A percentile compares a stretch with the other conserved stretches of the same genome.
Conservation (phyloP, 2,329 filamentous ascomycete species). For the Microcyclosporella mali region DNA sequence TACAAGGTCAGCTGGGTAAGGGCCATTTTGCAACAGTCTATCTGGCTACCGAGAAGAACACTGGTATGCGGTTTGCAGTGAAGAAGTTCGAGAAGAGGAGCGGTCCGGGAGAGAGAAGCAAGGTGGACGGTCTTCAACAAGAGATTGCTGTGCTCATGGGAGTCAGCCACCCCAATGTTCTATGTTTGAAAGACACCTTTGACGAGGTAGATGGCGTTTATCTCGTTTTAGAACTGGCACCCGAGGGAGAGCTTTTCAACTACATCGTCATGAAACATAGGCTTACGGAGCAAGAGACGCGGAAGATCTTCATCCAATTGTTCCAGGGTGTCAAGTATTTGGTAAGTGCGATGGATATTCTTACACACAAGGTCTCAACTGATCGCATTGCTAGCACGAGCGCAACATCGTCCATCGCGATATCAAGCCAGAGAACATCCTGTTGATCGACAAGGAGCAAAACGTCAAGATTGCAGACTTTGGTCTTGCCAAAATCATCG, state of each 20-base stretch:
- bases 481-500: constrained; percentile 95
- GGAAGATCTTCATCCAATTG: constrained; percentile 82
- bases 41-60: constrained; percentile 77
- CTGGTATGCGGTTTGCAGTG: constrained; percentile 78
- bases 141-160: constrained; percentile 96
- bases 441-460: constrained; percentile 77
- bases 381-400: constrained; percentile 64
- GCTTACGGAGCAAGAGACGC: constrained; percentile 73
- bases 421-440: constrained; percentile 95
- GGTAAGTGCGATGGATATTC: constrained; percentile 52
- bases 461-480: constrained; percentile 93
- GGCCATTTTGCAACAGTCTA: constrained; percentile 95
- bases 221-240: constrained; percentile 80
- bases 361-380: constrained; percentile 4
- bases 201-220: constrained; percentile 88
- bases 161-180: constrained; percentile 87
- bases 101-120: constrained; percentile 75
- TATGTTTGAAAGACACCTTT: constrained; percentile 93
- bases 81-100: constrained; percentile 88
- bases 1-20: constrained; percentile 81
- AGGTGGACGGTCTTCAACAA: constrained; percentile 81
- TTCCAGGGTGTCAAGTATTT: constrained; percentile 94
- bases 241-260: constrained; percentile 94
- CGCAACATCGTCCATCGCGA: constrained; percentile 96
- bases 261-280: constrained; percentile 88